phyloP scores from a whole-genome alignment of 768 basidiomycete species.

The Phanerodontia chrysosporium region DNA sequence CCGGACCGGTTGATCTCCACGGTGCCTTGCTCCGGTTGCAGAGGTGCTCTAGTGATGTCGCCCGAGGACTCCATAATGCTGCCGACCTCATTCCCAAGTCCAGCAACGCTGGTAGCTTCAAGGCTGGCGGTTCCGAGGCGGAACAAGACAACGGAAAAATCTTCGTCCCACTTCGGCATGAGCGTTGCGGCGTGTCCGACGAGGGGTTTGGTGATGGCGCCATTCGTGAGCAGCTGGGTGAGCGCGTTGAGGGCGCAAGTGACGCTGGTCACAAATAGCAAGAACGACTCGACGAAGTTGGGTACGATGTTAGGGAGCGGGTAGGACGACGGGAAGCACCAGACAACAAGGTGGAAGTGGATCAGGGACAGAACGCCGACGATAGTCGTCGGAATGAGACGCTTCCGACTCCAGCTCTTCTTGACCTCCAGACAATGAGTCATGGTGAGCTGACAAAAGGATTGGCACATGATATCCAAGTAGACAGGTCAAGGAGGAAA shows the following conservation, averaged over 20 bases:
- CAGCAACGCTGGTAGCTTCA: constrained; percentile 68
- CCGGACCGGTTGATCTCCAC: constrained; percentile 39
- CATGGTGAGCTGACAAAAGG: constrained; percentile 44
- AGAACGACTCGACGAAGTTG: constrained; percentile 63
- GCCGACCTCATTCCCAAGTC: constrained; percentile 72
- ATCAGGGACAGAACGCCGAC: constrained; percentile 53
- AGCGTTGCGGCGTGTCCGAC: constrained; percentile 43
- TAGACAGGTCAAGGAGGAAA: neutral
- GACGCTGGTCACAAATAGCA: constrained; percentile 52
- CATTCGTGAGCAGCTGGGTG: constrained; percentile 63
- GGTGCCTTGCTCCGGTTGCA: constrained; percentile 19
- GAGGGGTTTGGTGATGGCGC: constrained; percentile 54
- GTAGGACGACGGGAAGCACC: constrained; percentile 44
- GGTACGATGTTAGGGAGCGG: constrained; percentile 74
- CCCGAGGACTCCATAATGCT: constrained; percentile 32
- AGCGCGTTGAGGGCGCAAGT: constrained; percentile 58
- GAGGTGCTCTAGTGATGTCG: neutral
- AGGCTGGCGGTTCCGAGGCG: constrained; percentile 72
- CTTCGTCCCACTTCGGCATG: constrained; percentile 59
- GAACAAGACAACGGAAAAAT: constrained; percentile 67
- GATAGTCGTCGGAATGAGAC: constrained; percentile 66
- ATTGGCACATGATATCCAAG: neutral
- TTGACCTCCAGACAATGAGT: constrained; percentile 65
- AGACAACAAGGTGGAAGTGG: constrained; percentile 66
- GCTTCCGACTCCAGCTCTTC: constrained; percentile 58